Conservation (phyloP, 176 grass and related monocot genomes). For the Themeda triandra region DNA sequence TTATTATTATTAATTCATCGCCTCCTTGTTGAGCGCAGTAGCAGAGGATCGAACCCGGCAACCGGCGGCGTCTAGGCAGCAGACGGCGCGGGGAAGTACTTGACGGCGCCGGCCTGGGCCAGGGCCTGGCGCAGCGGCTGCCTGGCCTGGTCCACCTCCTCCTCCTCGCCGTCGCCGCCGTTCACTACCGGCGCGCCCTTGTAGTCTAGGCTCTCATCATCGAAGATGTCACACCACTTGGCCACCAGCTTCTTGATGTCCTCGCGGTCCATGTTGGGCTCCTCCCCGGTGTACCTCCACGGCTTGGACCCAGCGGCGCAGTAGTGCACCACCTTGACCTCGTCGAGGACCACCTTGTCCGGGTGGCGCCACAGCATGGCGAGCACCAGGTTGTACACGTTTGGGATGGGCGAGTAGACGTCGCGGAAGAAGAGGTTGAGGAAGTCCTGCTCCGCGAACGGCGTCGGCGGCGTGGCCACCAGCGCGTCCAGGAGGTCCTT, state of each 20-base stretch:
- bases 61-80: constrained; percentile 39
- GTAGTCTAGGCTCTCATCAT: constrained; percentile 60
- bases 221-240: constrained; percentile 60
- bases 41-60: too few relatives aligned
- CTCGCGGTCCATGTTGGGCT: constrained; percentile 70
- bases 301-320: constrained; percentile 86
- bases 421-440: constrained; percentile 80
- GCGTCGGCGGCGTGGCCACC: constrained; percentile 40
- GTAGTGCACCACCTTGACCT: constrained; percentile 91
- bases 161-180: not conserved
- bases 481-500: constrained; percentile 42
- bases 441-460: constrained; percentile 87
- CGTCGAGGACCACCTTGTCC: constrained; percentile 50
- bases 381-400: constrained; percentile 68
- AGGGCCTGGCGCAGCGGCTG: constrained; percentile 30
- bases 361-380: constrained; percentile 93
- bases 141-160: not conserved
- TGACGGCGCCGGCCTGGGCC: constrained; percentile 15
- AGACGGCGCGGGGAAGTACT: constrained; percentile 45
- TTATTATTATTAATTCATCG: not conserved
- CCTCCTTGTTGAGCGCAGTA: not conserved
- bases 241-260: constrained; percentile 68
- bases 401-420: constrained; percentile 52
- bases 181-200: not conserved
- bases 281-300: constrained; percentile 70